Conservation (phyloP, 306 rosid species). For the Amphicarpaea edgeworthii region DNA sequence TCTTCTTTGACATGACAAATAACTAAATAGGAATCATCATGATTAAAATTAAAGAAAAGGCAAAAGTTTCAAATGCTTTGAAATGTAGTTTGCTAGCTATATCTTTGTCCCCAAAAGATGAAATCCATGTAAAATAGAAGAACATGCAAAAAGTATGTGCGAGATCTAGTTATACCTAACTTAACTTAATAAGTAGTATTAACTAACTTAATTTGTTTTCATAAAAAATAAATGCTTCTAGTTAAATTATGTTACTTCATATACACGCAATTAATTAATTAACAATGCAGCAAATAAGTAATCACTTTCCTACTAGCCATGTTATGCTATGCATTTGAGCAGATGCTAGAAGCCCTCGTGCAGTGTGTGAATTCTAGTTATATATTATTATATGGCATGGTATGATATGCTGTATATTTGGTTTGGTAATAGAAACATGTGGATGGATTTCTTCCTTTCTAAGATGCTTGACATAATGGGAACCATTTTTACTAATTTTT, state of each 20-base stretch:
- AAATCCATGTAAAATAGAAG: neutral
- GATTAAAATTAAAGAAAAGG: neutral
- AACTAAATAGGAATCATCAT: neutral
- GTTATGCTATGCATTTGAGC: neutral
- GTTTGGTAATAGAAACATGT: conserved; percentile 13
- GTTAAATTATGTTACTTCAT: neutral
- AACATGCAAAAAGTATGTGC: neutral
- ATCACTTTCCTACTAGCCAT: conserved; percentile 33
- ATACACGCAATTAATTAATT: neutral
- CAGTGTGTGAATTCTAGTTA: neutral
- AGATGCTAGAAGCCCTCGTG: conserved; percentile 13
- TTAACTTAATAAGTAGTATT: no score
- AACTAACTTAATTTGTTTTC: no score
- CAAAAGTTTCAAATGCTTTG: neutral
- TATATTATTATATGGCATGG: neutral
- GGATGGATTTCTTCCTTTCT: conserved; percentile 18
- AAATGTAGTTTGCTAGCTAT: neutral
- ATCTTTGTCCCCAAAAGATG: neutral
- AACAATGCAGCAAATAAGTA: conserved; percentile 27
- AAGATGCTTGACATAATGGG: conserved; percentile 47
- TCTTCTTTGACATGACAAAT: conserved; percentile 20
- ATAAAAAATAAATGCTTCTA: neutral
- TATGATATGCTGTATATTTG: conserved; percentile 5
- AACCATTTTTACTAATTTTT: conserved; percentile 45
- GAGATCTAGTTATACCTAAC: no score